Conservation (phyloP, 2,329 filamentous ascomycete genomes). For the Fusarium guadeloupense region DNA sequence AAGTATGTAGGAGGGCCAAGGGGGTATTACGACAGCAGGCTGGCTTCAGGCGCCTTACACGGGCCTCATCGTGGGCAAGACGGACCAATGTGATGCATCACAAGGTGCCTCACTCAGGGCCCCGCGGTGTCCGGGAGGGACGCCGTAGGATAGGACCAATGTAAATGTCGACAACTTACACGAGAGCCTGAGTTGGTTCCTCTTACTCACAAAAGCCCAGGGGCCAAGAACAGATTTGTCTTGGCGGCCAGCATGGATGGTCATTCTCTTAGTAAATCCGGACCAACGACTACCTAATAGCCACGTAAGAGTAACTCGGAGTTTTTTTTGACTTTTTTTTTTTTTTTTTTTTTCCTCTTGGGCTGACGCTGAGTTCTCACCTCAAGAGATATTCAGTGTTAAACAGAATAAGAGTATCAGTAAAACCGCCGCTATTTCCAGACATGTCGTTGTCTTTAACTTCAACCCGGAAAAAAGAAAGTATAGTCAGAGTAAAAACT, state of each 20-base stretch:
- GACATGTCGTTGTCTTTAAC: slow-evolving; percentile 18
- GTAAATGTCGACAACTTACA: slow-evolving; percentile 20
- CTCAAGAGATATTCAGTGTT: background rate
- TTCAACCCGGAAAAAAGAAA: slow-evolving; percentile 13
- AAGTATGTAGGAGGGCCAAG: slow-evolving; percentile 21
- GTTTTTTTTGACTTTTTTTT: background rate
- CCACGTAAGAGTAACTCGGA: slow-evolving; percentile 39
- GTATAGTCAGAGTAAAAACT: slow-evolving; percentile 17
- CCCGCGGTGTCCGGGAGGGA: background rate
- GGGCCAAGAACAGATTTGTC: slow-evolving; percentile 18
- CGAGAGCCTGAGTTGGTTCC: slow-evolving; percentile 20
- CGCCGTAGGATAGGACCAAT: slow-evolving; percentile 24
- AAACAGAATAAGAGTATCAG: slow-evolving; percentile 4
- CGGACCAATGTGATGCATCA: slow-evolving; percentile 37
- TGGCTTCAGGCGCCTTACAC: background rate
- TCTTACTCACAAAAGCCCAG: slow-evolving; percentile 12
- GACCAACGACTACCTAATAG: slow-evolving; percentile 34
- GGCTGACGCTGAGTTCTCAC: background rate
- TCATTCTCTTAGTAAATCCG: slow-evolving; percentile 42
- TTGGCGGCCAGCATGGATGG: slow-evolving; percentile 33
- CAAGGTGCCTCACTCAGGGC: slow-evolving; percentile 28
- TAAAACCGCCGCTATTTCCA: background rate
- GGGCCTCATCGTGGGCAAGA: slow-evolving; percentile 6
- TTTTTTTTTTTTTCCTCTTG: background rate
- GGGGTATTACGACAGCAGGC: slow-evolving; percentile 31